Conservation (phyloP, 2,329 filamentous ascomycete genomes). For the Sphaerulina populicola region DNA sequence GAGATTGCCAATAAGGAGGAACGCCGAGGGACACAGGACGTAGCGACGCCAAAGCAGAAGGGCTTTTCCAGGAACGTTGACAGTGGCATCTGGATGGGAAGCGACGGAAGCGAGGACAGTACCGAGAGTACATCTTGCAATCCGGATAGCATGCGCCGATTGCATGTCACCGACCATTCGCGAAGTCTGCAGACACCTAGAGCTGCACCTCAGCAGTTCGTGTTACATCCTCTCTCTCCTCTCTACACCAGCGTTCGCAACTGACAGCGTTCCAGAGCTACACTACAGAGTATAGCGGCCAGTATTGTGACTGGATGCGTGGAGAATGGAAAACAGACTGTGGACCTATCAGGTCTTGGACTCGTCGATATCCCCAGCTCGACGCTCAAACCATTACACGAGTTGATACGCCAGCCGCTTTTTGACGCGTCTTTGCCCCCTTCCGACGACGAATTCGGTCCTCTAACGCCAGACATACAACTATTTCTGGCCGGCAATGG, state of each 20-base stretch:
- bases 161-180: neutral
- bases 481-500: constrained; percentile 55
- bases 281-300: constrained; percentile 18
- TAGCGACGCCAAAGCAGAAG: constrained; percentile 40
- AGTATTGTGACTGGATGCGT: constrained; percentile 26
- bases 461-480: constrained; percentile 51
- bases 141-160: constrained; percentile 1
- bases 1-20: constrained; percentile 33
- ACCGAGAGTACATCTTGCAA: neutral
- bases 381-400: constrained; percentile 48
- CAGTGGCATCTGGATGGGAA: constrained; percentile 62
- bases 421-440: constrained; percentile 27
- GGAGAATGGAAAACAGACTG: constrained; percentile 50
- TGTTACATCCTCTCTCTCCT: neutral
- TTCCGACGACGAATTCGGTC: constrained; percentile 52
- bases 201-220: neutral
- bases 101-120: constrained; percentile 42
- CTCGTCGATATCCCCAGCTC: constrained; percentile 50
- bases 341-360: constrained; percentile 52
- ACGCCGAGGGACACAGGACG: constrained; percentile 17
- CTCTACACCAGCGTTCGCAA: neutral
- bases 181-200: neutral
- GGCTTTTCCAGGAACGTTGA: constrained; percentile 50
- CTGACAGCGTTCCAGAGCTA: constrained; percentile 6
- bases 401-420: constrained; percentile 31